Evolutionary conservation across 345 rosid species (phyloP).

Genomic region (Linum tenue): DNA sequence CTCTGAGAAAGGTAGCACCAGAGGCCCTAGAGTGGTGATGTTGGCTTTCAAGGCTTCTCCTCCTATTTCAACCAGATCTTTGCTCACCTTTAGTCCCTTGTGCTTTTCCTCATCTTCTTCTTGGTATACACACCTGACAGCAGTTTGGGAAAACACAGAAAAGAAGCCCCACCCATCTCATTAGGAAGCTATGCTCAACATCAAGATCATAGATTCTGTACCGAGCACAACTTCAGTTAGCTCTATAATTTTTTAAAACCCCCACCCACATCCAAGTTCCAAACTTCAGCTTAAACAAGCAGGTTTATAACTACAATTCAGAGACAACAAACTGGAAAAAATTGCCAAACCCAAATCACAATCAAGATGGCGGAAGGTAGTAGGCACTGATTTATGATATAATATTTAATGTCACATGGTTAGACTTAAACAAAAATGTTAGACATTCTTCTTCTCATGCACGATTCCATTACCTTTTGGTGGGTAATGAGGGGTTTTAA

Average conservation of each 20-base stretch:
- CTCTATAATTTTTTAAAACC: no score
- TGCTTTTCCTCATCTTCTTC: slow-evolving; percentile 76
- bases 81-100: slow-evolving; percentile 72
- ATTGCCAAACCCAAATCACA: no score
- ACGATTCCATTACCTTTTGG: no score
- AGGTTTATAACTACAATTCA: no score
- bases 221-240: neutral
- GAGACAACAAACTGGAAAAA: no score
- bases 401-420: no score
- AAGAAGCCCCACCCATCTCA: neutral
- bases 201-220: neutral
- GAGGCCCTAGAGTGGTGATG: slow-evolving; percentile 91
- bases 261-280: no score
- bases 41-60: slow-evolving; percentile 93
- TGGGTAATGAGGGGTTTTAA: neutral
- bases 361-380: no score
- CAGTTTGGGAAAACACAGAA: neutral
- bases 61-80: slow-evolving; percentile 74
- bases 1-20: slow-evolving; percentile 88
- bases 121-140: slow-evolving; percentile 59
- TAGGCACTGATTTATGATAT: neutral
- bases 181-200: neutral
- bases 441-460: no score
- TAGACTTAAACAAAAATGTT: no score
- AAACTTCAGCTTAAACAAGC: neutral